A percentile compares a stretch with the other conserved stretches of the same genome.
Conservation (phyloP, 2,329 filamentous ascomycete species). For the Talaromyces funiculosus region DNA sequence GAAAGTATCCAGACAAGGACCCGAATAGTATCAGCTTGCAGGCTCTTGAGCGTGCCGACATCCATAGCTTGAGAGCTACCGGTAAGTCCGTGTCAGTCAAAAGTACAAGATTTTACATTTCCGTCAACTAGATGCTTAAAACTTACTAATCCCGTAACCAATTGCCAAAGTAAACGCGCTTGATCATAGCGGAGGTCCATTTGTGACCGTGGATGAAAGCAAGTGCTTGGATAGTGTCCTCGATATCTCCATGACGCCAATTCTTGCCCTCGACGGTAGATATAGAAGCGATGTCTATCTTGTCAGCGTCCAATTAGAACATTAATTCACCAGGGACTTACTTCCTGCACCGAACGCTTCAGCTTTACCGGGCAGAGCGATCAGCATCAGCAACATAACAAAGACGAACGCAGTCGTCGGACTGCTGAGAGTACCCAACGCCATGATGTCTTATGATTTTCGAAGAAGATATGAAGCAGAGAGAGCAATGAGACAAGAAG, state of each 20-base stretch:
- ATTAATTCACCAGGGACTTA: constrained; percentile 19
- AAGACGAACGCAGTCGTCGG: constrained; percentile 29
- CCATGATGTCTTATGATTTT: constrained; percentile 11
- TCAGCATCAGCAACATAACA: constrained; percentile 32
- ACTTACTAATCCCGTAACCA: constrained; percentile 71
- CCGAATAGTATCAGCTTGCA: constrained; percentile 71
- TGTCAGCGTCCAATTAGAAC: constrained; percentile 10
- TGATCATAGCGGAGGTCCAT: constrained; percentile 74
- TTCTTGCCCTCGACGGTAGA: constrained; percentile 48
- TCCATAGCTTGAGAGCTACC: constrained; percentile 68
- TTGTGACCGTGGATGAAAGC: constrained; percentile 75
- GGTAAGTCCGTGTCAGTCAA: not conserved
- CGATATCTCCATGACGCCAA: constrained; percentile 61
- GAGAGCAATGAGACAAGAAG: not conserved
- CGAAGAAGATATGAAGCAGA: not conserved
- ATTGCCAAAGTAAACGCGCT: constrained; percentile 78
- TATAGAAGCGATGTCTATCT: constrained; percentile 44
- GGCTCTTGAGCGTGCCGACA: constrained; percentile 70
- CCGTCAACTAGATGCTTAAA: not conserved
- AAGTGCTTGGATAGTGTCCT: constrained; percentile 73
- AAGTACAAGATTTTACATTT: not conserved
- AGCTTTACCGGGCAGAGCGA: constrained; percentile 34
- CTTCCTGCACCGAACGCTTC: constrained; percentile 44
- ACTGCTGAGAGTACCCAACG: constrained; percentile 16
- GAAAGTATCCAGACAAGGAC: constrained; percentile 76